A percentile compares a stretch with the other conserved stretches of the same genome.
These are phyloP conservation scores for Fraxinus excelsior DNA, from an alignment of 257 asterid genomes.

Conservation along the genomic window DNA sequence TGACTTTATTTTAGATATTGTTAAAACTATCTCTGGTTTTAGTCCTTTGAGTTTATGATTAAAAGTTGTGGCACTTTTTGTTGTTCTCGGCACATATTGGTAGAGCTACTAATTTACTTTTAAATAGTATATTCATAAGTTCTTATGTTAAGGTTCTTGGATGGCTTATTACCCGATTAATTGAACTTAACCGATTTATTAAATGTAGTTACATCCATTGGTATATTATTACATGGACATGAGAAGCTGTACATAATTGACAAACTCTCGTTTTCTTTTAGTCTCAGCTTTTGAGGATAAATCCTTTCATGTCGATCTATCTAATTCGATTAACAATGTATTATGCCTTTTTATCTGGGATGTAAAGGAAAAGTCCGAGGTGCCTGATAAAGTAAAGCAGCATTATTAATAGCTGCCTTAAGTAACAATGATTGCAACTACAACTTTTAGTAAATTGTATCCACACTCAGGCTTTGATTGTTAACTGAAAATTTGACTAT, in stretches of 20 bases:
- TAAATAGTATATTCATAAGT: neutral
- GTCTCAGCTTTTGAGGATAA: neutral
- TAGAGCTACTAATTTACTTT: neutral
- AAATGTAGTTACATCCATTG: neutral
- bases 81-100: neutral
- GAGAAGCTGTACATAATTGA: neutral
- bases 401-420: neutral
- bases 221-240: neutral
- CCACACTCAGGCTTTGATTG: neutral
- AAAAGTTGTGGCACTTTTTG: neutral
- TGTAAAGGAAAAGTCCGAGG: neutral
- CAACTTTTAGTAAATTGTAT: neutral
- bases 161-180: neutral
- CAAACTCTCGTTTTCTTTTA: no score
- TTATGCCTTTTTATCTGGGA: neutral
- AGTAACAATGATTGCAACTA: neutral
- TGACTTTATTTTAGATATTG: neutral
- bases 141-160: neutral
- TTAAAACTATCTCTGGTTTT: neutral
- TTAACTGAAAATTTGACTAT: neutral
- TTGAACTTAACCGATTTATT: neutral
- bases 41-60: neutral
- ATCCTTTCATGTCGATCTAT: neutral
- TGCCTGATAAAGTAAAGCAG: neutral
- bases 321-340: no score